phyloP scores from a whole-genome alignment of 1,139 yeast species.

The Suhomyces yuchorum region DNA sequence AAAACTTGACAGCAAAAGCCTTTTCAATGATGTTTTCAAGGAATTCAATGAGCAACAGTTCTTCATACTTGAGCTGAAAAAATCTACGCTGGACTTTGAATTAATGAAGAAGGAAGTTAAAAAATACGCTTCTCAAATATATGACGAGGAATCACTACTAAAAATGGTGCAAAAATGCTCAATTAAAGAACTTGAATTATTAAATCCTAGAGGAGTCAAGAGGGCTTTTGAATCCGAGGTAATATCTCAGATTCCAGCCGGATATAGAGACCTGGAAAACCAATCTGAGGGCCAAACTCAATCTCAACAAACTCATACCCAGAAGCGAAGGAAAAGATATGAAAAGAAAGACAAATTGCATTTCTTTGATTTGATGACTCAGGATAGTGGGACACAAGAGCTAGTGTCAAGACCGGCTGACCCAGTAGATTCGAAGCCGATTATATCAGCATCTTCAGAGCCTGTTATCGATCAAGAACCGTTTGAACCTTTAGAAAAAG shows the following conservation, averaged over 20 bases:
- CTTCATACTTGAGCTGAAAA: slow-evolving; percentile 1
- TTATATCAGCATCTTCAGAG: neutral
- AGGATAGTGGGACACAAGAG: neutral
- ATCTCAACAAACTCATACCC: slow-evolving; percentile 4
- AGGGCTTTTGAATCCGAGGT: slow-evolving; percentile 1
- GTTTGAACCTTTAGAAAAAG: neutral
- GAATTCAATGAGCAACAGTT: slow-evolving; percentile 1
- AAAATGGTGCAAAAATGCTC: slow-evolving; percentile 10
- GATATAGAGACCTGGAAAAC: too few species aligned
- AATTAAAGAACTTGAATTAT: neutral
- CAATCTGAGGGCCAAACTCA: slow-evolving; percentile 6
- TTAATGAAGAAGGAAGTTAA: neutral
- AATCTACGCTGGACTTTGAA: neutral
- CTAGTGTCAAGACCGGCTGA: neutral
- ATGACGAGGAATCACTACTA: slow-evolving; percentile 7
- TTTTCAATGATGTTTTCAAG: slow-evolving; percentile 9
- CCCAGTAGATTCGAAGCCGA: neutral
- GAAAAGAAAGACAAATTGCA: slow-evolving; percentile 36
- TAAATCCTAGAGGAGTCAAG: slow-evolving; percentile 6
- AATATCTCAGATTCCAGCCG: too few species aligned
- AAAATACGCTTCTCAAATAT: neutral
- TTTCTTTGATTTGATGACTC: slow-evolving; percentile 33
- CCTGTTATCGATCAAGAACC: neutral
- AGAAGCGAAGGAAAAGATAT: slow-evolving; percentile 34
- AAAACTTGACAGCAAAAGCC: slow-evolving; percentile 1